These are phyloP conservation scores for Hibiscus syriacus DNA, from an alignment of 345 rosid species.

Conservation along the genomic window DNA sequence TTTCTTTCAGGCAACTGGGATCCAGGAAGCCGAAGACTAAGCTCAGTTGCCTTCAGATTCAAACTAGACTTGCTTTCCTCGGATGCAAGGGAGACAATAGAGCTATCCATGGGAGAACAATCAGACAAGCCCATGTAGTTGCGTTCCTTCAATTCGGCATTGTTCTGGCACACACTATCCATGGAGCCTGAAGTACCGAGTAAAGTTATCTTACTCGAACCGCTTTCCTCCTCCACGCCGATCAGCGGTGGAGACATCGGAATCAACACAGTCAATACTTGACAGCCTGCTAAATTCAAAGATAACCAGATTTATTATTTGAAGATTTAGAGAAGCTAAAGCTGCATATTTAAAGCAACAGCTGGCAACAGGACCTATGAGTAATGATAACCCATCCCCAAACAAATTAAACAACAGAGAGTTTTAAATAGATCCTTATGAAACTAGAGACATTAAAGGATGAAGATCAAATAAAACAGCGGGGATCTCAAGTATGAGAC, in stretches of 20 bases:
- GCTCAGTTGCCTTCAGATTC: slow-evolving; percentile 58
- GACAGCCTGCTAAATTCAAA: slow-evolving; percentile 19
- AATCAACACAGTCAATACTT: slow-evolving; percentile 12
- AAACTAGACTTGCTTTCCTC: slow-evolving; percentile 29
- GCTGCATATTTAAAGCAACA: slow-evolving; percentile 1
- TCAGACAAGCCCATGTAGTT: slow-evolving; percentile 54
- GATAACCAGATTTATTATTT: not conserved
- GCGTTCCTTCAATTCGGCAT: slow-evolving; percentile 32
- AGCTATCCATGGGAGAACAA: slow-evolving; percentile 42
- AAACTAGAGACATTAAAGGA: not conserved
- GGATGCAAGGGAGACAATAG: slow-evolving; percentile 17
- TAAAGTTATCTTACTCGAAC: slow-evolving; percentile 32
- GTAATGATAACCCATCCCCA: not conserved
- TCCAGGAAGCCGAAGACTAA: slow-evolving; percentile 67
- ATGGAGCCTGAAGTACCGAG: slow-evolving; percentile 37
- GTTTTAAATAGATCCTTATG: not conserved
- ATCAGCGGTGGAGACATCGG: slow-evolving; percentile 52
- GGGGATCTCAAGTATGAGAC: not conserved
- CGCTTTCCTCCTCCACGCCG: slow-evolving; percentile 42
- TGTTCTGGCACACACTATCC: slow-evolving; percentile 34
- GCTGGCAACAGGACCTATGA: slow-evolving; percentile 12
- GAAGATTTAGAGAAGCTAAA: not conserved
- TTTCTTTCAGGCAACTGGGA: slow-evolving; percentile 53
- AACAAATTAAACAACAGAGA: slow-evolving; percentile 9
- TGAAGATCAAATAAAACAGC: not conserved